phyloP scores from a whole-genome alignment of 257 asterid genomes.

The Misopates orontium region DNA sequence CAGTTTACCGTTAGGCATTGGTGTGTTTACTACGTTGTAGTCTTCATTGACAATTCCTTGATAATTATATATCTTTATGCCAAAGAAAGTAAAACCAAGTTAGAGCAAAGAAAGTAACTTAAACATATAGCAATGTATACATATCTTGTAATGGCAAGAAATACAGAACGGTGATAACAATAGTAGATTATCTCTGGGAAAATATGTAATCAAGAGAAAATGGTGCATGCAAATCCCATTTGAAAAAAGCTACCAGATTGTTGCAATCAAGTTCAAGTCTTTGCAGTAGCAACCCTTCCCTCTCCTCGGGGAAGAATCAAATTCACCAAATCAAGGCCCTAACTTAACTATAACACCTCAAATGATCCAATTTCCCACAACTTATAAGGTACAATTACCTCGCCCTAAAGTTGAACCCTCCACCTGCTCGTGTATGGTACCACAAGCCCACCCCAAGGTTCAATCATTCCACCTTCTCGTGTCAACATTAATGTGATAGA shows the following conservation, averaged over 20 bases:
- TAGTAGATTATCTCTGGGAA: constrained; percentile 4
- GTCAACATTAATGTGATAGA: neutral
- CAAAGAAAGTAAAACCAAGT: constrained; percentile 28
- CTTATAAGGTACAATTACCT: neutral
- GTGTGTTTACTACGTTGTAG: constrained; percentile 74
- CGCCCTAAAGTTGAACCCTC: constrained; percentile 4
- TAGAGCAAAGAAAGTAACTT: neutral
- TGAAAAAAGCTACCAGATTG: neutral
- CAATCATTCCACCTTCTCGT: too few species aligned
- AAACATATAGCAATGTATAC: too few species aligned
- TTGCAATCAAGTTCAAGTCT: neutral
- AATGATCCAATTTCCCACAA: neutral
- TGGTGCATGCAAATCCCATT: constrained; percentile 9
- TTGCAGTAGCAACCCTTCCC: neutral
- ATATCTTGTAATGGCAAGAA: too few species aligned
- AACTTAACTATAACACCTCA: constrained; percentile 4
- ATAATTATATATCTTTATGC: constrained; percentile 79
- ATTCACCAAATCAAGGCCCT: neutral
- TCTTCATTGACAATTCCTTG: constrained; percentile 94
- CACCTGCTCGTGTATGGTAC: too few species aligned
- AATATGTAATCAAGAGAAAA: constrained; percentile 5
- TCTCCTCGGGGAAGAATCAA: neutral
- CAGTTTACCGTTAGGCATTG: constrained; percentile 70
- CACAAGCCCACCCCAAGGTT: too few species aligned
- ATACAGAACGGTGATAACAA: neutral